Percentiles rank a stretch among this genome's conserved stretches.
phyloP scores from a whole-genome alignment of 108 stramenopile species.

The Nannochloropsis salina region DNA sequence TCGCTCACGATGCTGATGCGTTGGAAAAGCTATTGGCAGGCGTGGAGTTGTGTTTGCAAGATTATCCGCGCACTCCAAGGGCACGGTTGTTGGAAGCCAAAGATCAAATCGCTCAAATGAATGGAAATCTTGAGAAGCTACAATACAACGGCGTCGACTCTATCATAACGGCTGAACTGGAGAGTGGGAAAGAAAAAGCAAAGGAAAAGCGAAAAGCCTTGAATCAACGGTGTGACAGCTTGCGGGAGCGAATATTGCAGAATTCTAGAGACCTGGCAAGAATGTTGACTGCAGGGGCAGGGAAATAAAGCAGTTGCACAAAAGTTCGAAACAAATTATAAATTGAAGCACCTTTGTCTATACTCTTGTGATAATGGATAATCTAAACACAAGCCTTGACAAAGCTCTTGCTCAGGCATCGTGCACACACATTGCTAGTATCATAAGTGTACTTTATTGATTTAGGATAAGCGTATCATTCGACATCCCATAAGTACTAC shows the following conservation, averaged over 20 bases:
- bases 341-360: too few relatives aligned
- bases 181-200: slow-evolving; percentile 6
- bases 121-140: slow-evolving; percentile 11
- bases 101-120: slow-evolving; percentile 20
- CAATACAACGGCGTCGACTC: slow-evolving; percentile 13
- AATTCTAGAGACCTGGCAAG: neutral
- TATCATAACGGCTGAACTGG: slow-evolving; percentile 6
- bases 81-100: slow-evolving; percentile 6
- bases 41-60: neutral
- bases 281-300: neutral
- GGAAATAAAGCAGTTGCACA: neutral
- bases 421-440: too few relatives aligned
- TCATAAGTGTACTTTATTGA: too few relatives aligned
- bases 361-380: too few relatives aligned
- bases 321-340: too few relatives aligned
- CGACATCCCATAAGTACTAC: too few relatives aligned
- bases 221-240: slow-evolving; percentile 17
- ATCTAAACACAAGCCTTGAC: too few relatives aligned
- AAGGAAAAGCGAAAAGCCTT: slow-evolving; percentile 12
- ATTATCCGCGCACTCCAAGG: neutral
- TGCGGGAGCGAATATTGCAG: slow-evolving; percentile 16
- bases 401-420: too few relatives aligned
- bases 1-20: neutral
- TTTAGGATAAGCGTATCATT: too few relatives aligned
- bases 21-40: neutral